phyloP scores from a whole-genome alignment of 2,329 filamentous ascomycete genomes.

The Penicillium nordicum region DNA sequence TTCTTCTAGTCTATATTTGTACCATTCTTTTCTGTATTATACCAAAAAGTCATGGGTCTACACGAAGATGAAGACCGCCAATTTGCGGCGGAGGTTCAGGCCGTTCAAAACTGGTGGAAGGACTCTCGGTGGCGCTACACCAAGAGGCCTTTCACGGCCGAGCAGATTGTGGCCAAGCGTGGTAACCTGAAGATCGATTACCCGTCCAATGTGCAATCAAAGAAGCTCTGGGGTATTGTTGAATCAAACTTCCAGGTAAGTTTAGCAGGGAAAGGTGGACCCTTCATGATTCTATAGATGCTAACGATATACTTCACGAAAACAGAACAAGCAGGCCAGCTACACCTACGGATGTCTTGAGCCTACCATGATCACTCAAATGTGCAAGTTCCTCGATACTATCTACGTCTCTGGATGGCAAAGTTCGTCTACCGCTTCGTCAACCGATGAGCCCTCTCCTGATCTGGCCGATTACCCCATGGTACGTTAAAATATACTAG shows the following conservation, averaged over 20 bases:
- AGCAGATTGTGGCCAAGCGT: constrained; percentile 94
- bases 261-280: constrained; percentile 16
- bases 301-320: constrained; percentile 10
- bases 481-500: constrained; percentile 48
- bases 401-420: constrained; percentile 99
- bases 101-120: constrained; percentile 91
- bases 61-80: constrained; percentile 67
- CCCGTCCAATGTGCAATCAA: constrained; percentile 80
- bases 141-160: constrained; percentile 87
- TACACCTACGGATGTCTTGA: constrained; percentile 97
- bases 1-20: constrained; percentile 11
- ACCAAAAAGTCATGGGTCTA: constrained; percentile 37
- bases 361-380: constrained; percentile 97
- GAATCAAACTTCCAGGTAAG: constrained; percentile 78
- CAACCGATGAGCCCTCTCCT: constrained; percentile 91
- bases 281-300: not conserved
- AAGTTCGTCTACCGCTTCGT: constrained; percentile 91
- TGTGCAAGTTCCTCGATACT: constrained; percentile 98
- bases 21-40: constrained; percentile 8
- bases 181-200: constrained; percentile 89
- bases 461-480: constrained; percentile 98
- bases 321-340: constrained; percentile 75
- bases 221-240: constrained; percentile 92
- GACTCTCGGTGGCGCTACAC: constrained; percentile 91
- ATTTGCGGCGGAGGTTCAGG: constrained; percentile 78